Conservation (phyloP, 495 filamentous ascomycete species). For the Podospora conica region DNA sequence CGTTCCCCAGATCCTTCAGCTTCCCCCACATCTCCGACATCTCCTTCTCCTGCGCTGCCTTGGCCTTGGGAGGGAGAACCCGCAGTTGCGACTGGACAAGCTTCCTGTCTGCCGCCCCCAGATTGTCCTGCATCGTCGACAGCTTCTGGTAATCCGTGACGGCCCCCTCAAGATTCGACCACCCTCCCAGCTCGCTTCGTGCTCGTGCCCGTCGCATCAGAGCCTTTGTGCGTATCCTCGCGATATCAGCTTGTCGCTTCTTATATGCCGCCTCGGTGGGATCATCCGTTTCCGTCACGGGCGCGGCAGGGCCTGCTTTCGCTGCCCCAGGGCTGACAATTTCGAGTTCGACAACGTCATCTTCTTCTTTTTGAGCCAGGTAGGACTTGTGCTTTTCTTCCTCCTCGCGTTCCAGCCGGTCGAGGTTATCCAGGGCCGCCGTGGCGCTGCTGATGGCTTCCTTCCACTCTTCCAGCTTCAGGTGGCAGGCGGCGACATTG, state of each 20-base stretch:
- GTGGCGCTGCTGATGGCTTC: conserved; percentile 69
- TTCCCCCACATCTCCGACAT: conserved; percentile 96
- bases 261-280: conserved; percentile 20
- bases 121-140: conserved; percentile 42
- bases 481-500: conserved; percentile 86
- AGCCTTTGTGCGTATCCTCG: conserved; percentile 76
- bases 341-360: conserved; percentile 54
- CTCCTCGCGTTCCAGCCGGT: conserved; percentile 44
- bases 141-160: conserved; percentile 67
- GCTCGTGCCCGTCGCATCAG: conserved; percentile 80
- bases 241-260: conserved; percentile 53
- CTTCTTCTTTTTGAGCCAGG: conserved; percentile 30
- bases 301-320: conserved; percentile 38
- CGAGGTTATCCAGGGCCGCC: conserved; percentile 63
- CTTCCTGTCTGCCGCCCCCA: conserved; percentile 58
- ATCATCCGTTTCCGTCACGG: conserved; percentile 32
- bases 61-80: conserved; percentile 58
- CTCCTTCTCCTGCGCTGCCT: conserved; percentile 74
- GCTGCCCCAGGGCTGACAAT: conserved; percentile 47
- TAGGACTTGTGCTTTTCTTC: conserved; percentile 19
- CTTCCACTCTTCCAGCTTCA: conserved; percentile 85
- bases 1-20: conserved; percentile 88
- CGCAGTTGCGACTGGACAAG: conserved; percentile 60
- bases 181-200: conserved; percentile 61
- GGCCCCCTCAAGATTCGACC: conserved; percentile 76